phyloP scores from a whole-genome alignment of 1,139 yeast genomes.

The Schwanniomyces etchellsii region DNA sequence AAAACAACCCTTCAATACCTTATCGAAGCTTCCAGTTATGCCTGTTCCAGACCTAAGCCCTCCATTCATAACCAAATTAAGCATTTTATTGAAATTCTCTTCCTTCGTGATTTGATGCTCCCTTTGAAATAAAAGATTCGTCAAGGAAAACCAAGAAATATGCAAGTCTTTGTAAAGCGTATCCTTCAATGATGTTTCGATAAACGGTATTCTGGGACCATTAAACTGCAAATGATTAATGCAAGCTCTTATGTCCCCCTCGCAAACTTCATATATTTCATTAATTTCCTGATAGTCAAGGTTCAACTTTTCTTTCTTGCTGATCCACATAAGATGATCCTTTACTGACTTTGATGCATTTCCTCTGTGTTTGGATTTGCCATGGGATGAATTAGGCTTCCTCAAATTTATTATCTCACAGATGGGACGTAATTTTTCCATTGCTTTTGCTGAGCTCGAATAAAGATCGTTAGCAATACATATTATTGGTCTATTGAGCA shows the following conservation, averaged over 20 bases:
- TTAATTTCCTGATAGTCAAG: conserved; percentile 31
- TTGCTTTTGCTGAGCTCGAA: conserved; percentile 38
- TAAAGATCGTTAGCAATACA: conserved; percentile 89
- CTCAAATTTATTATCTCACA: conserved; percentile 68
- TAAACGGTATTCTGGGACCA: conserved; percentile 14
- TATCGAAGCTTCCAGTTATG: conserved; percentile 48
- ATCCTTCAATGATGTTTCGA: conserved; percentile 9
- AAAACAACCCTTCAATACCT: conserved; percentile 69
- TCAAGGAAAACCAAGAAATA: conserved; percentile 55
- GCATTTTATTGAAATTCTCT: conserved; percentile 40
- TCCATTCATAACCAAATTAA: conserved; percentile 28
- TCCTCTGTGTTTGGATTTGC: conserved; percentile 26
- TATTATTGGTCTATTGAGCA: conserved; percentile 77
- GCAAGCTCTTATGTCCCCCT: conserved; percentile 84
- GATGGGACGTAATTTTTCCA: conserved; percentile 67
- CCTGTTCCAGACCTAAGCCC: conserved; percentile 39
- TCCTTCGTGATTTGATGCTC: conserved; percentile 41
- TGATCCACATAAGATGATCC: conserved; percentile 36
- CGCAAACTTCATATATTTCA: conserved; percentile 63
- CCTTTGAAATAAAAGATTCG: conserved; percentile 50
- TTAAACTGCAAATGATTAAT: conserved; percentile 78
- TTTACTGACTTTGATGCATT: conserved; percentile 30
- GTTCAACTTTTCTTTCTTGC: conserved; percentile 24
- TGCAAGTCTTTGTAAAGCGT: conserved; percentile 46
- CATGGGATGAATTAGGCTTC: conserved; percentile 45